These are phyloP conservation scores for Aleurites moluccanus DNA, from an alignment of 441 rosid species.

Conservation along the genomic window DNA sequence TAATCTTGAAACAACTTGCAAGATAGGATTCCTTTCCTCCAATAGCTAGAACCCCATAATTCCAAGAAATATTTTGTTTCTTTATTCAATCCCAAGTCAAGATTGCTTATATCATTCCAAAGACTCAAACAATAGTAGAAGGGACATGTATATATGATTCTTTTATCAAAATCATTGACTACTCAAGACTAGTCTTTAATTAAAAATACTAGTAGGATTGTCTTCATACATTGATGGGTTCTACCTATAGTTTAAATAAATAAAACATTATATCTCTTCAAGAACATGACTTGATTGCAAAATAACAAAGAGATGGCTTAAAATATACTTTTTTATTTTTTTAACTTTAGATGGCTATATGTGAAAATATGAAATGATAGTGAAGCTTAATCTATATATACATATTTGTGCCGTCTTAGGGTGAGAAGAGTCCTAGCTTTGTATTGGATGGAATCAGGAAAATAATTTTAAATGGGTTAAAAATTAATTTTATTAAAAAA, in stretches of 20 bases:
- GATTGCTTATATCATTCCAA: constrained; percentile 26
- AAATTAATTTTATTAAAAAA: no score
- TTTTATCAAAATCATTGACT: constrained; percentile 26
- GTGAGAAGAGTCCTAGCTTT: background rate
- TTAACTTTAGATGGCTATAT: background rate
- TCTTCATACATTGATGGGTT: constrained; percentile 19
- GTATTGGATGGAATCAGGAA: no score
- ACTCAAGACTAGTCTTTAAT: background rate
- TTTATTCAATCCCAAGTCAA: constrained; percentile 11
- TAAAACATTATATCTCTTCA: background rate
- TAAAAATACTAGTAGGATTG: constrained; percentile 21
- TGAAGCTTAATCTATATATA: constrained; percentile 3
- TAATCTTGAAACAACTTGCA: constrained; percentile 13
- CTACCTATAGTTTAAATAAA: constrained; percentile 25
- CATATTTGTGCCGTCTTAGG: constrained; percentile 4
- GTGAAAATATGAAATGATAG: no score
- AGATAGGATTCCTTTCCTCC: background rate
- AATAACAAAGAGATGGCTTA: constrained; percentile 33
- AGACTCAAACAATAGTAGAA: constrained; percentile 28
- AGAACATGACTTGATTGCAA: constrained; percentile 33
- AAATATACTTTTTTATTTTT: background rate
- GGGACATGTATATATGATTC: background rate
- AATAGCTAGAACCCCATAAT: background rate
- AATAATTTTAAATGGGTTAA: no score
- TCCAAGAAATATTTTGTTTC: constrained; percentile 5